A percentile compares a stretch with the other conserved stretches of the same genome.
Evolutionary conservation across 2,329 filamentous ascomycete genomes (phyloP).

Genomic region (Seiridium unicorne): DNA sequence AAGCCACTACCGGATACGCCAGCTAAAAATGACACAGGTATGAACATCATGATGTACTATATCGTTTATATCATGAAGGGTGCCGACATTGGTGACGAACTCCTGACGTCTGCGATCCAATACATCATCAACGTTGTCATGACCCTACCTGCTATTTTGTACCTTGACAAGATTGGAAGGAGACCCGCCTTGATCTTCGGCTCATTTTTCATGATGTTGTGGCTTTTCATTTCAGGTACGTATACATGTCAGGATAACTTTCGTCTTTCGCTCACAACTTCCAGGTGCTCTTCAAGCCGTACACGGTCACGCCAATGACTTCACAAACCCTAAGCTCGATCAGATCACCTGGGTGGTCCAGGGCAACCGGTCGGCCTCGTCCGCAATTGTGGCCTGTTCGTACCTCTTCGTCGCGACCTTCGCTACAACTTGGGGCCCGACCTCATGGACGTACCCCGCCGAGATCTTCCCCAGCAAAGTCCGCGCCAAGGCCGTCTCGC

Average conservation of each 20-base stretch:
- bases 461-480: conserved; percentile 62
- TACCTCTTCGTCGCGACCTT: conserved; percentile 73
- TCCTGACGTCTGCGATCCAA: conserved; percentile 61
- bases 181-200: conserved; percentile 55
- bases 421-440: conserved; percentile 42
- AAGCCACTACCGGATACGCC: too few species aligned
- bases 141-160: conserved; percentile 59
- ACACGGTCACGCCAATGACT: conserved; percentile 51
- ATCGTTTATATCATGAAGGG: conserved; percentile 61
- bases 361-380: conserved; percentile 50
- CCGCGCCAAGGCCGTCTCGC: conserved; percentile 61
- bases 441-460: conserved; percentile 53
- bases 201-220: conserved; percentile 57
- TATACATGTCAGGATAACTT: background rate
- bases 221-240: conserved; percentile 59
- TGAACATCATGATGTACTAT: conserved; percentile 62
- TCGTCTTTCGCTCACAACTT: conserved; percentile 2
- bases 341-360: conserved; percentile 58
- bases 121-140: conserved; percentile 63
- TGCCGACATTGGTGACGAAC: conserved; percentile 53
- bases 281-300: conserved; percentile 54
- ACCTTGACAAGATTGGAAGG: conserved; percentile 58
- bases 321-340: conserved; percentile 35
- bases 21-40: conserved; percentile 32
- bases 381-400: conserved; percentile 66